Evolutionary conservation across 306 rosid species (phyloP), one percentile per base, ranked within the genome.

Genomic region (Casuarina cunninghamiana): DNA sequence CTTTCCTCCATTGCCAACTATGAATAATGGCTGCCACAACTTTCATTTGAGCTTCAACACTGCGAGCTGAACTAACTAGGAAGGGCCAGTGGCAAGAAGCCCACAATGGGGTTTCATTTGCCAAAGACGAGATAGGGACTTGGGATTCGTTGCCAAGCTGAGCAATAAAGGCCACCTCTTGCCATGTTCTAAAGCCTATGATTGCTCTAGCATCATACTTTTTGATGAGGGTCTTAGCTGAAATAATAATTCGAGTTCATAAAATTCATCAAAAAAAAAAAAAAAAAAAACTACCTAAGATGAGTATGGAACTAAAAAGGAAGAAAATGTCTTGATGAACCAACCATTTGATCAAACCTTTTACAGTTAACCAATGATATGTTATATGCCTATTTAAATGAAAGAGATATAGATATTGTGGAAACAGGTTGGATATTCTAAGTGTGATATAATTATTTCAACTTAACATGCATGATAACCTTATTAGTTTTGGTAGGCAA

Each of bases 1-100:
- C 84, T 68, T 75, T 71, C 38, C 76, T 13, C 84, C 76, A 69
- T 62, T 69, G 43, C 84, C 80, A 75, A 55, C 45, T 75, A 4
- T 17, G 42, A 62, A 75, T 69, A 57, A 75, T 69, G 43, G 80
- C 76, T n/a, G 73, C 80, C 35, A 80, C 58, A 6, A 42, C 80
- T 57, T 80, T 58, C 72, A 80, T 80, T 45, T 75, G 63, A 39
- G 49, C 15, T 0, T 55, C 55, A 26, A 69, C 76, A 21, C 49
- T 69, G 51, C 72, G 70, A 55, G 80, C 78, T 0, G 80, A 76
- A 32, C 50, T 71, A 44, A 75, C 71, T 6, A 75, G 75, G 67
- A 74, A 80, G 5, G 75, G 53, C 74, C 72, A 39, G 13, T 55
- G 76, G 13, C 26, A 4, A 9, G 51, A 43, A 15, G 65, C 48